Conservation (phyloP, 1,284 basidiomycete genomes). For the Gymnopus androsaceus region DNA sequence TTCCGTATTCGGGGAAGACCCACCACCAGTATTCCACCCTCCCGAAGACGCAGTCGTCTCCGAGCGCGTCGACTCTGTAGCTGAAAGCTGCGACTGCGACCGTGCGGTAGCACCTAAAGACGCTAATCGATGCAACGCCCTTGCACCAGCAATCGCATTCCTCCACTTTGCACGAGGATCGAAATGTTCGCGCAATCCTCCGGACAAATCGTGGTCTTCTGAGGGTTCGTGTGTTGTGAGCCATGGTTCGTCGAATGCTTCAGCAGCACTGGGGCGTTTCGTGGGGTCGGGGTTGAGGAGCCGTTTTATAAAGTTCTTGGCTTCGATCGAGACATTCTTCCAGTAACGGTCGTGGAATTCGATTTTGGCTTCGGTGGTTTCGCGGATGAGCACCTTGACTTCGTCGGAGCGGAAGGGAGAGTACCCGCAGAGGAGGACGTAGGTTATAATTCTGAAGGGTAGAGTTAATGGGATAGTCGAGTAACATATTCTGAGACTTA, state of each 20-base stretch:
- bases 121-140: conserved; percentile 56
- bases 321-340: conserved; percentile 82
- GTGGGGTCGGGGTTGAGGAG: conserved; percentile 77
- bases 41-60: conserved; percentile 11
- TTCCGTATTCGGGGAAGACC: conserved; percentile 19
- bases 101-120: conserved; percentile 30
- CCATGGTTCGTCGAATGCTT: conserved; percentile 79
- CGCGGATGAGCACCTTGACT: conserved; percentile 72
- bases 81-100: not conserved
- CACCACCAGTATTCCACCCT: conserved; percentile 19
- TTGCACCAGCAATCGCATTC: conserved; percentile 63
- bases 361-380: conserved; percentile 82
- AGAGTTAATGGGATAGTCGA: not conserved
- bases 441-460: conserved; percentile 80
- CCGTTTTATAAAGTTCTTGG: conserved; percentile 82
- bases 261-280: conserved; percentile 71
- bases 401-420: conserved; percentile 91
- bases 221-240: conserved; percentile 61
- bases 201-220: conserved; percentile 69
- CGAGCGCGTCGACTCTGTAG: not conserved
- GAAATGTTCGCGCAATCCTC: conserved; percentile 78
- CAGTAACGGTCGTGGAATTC: conserved; percentile 94
- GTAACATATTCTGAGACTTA: conserved; percentile 36
- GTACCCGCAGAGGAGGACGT: conserved; percentile 91
- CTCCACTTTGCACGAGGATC: conserved; percentile 71